Conservation (phyloP, 805 yeast genomes). For the Tetrapisispora arboricola region DNA sequence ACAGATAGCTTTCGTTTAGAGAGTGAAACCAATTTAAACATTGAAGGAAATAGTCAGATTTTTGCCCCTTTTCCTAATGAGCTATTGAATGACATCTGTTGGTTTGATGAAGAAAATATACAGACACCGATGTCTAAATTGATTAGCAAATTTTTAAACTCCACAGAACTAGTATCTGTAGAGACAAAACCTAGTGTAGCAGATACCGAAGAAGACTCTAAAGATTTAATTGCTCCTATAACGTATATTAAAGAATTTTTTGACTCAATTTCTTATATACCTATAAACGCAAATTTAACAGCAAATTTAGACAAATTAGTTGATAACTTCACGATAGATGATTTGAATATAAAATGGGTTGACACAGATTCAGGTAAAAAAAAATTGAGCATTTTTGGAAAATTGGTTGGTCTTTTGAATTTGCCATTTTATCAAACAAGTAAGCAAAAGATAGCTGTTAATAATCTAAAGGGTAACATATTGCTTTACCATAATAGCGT, state of each 20-base stretch:
- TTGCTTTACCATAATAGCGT: constrained; percentile 31
- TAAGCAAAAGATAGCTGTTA: constrained; percentile 23
- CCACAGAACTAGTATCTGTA: constrained; percentile 10
- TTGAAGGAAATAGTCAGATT: constrained; percentile 9
- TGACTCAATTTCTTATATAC: constrained; percentile 13
- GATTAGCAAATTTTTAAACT: constrained; percentile 17
- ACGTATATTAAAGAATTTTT: constrained; percentile 9
- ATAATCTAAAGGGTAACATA: constrained; percentile 34
- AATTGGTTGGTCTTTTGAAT: constrained; percentile 26
- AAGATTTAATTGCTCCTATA: constrained; percentile 10
- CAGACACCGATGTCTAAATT: constrained; percentile 25
- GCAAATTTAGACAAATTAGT: constrained; percentile 20
- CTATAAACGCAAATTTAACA: constrained; percentile 16
- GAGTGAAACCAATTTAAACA: constrained; percentile 2
- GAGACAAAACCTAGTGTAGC: constrained; percentile 12
- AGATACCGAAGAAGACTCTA: background rate
- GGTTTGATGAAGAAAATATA: constrained; percentile 24
- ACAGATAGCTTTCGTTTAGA: constrained; percentile 3
- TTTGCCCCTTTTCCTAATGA: constrained; percentile 16
- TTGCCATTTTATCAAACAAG: constrained; percentile 25
- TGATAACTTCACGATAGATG: constrained; percentile 31
- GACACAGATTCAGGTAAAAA: constrained; percentile 22
- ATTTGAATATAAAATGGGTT: constrained; percentile 28
- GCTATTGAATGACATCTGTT: constrained; percentile 21
- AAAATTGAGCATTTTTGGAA: constrained; percentile 32